phyloP scores from a whole-genome alignment of 495 filamentous ascomycete genomes.

The Podospora comata region DNA sequence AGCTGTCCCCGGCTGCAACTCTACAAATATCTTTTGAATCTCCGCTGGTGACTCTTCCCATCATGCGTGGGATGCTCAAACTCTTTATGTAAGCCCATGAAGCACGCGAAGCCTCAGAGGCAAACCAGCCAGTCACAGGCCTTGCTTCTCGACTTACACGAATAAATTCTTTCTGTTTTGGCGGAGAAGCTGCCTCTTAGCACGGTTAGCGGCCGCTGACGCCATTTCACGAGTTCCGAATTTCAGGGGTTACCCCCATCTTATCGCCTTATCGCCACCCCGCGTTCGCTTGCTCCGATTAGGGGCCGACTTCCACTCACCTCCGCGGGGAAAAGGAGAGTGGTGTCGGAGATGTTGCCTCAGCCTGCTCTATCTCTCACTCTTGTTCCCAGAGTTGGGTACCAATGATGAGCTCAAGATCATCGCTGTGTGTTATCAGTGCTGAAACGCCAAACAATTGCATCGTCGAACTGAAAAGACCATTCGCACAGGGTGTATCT shows the following conservation, averaged over 20 bases:
- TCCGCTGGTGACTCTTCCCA: slow-evolving; percentile 21
- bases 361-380: not conserved
- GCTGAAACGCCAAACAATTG: not conserved
- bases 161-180: slow-evolving; percentile 8
- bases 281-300: slow-evolving; percentile 6
- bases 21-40: slow-evolving; percentile 16
- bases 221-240: slow-evolving; percentile 29
- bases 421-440: not conserved
- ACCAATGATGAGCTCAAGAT: not conserved
- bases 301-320: not conserved
- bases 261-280: slow-evolving; percentile 22
- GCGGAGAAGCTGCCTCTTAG: slow-evolving; percentile 19
- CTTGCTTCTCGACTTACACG: slow-evolving; percentile 24
- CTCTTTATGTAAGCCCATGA: slow-evolving; percentile 20
- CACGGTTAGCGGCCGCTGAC: slow-evolving; percentile 30
- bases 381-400: not conserved
- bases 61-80: slow-evolving; percentile 7
- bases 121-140: slow-evolving; percentile 21
- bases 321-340: slow-evolving; percentile 23
- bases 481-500: not conserved
- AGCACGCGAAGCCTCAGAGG: not conserved
- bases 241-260: slow-evolving; percentile 9
- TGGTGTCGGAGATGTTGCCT: not conserved
- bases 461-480: not conserved
- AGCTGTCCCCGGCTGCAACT: not conserved